These are phyloP conservation scores for Fusarium humuli DNA, from an alignment of 2,329 filamentous ascomycete species.

Conservation along the genomic window DNA sequence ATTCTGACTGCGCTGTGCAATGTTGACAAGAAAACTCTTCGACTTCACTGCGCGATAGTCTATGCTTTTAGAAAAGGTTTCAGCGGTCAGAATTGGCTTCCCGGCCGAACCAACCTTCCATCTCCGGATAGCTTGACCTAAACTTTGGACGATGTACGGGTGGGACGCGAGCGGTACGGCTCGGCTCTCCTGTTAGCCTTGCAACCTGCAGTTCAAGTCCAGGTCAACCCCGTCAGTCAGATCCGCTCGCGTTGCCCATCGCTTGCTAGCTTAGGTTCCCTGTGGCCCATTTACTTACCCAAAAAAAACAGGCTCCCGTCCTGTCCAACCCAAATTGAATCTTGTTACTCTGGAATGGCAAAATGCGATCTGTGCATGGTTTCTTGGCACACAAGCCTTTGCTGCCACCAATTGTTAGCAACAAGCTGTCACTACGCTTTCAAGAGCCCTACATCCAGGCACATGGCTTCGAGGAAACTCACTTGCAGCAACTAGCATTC, in stretches of 20 bases:
- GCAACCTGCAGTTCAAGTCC: conserved; percentile 28
- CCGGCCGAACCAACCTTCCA: conserved; percentile 33
- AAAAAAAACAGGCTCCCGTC: not conserved
- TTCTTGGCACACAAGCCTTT: conserved; percentile 6
- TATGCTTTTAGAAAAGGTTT: not conserved
- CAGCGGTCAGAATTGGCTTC: conserved; percentile 20
- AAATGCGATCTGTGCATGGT: not conserved
- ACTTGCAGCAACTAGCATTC: not conserved
- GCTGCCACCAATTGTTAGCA: not conserved
- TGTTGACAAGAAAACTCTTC: not conserved
- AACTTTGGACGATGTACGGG: conserved; percentile 33
- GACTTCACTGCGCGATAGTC: not conserved
- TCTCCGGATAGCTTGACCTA: conserved; percentile 12
- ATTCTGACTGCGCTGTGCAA: not conserved
- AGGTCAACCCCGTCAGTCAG: conserved; percentile 23
- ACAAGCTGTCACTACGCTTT: not conserved
- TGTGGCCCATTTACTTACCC: not conserved
- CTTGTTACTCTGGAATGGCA: not conserved
- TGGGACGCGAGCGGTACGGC: conserved; percentile 43
- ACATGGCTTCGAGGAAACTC: conserved; percentile 1
- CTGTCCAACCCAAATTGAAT: conserved; percentile 1
- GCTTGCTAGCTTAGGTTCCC: conserved; percentile 4
- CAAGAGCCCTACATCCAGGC: not conserved
- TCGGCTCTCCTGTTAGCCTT: conserved; percentile 42
- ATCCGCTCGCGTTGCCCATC: conserved; percentile 28